Evolutionary conservation across 2,329 filamentous ascomycete species (phyloP).

Genomic region (Fusarium graminum): DNA sequence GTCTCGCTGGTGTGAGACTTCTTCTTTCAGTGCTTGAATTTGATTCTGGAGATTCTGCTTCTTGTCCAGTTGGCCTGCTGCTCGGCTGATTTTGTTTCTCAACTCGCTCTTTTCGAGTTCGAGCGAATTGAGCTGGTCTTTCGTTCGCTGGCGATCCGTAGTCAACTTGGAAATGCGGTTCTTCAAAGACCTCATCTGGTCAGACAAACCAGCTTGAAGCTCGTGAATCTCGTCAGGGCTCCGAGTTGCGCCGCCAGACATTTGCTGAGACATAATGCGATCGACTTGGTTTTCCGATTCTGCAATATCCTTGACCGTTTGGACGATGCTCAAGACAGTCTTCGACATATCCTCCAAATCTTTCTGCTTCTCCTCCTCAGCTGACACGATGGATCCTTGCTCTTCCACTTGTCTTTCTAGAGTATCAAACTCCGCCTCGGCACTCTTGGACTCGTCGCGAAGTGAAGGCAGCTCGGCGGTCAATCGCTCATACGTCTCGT

Average conservation of each 20-base stretch:
- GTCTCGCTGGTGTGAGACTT: constrained; percentile 76
- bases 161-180: constrained; percentile 74
- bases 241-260: constrained; percentile 72
- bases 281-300: constrained; percentile 80
- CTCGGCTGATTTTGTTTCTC: constrained; percentile 77
- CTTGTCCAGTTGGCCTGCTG: constrained; percentile 82
- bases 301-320: constrained; percentile 77
- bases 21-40: constrained; percentile 78
- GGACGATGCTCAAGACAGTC: constrained; percentile 80
- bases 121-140: constrained; percentile 74
- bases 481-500: constrained; percentile 80
- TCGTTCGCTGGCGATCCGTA: constrained; percentile 77
- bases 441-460: constrained; percentile 71
- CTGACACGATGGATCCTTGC: constrained; percentile 74
- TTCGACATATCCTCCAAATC: constrained; percentile 82
- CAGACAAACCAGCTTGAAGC: constrained; percentile 74
- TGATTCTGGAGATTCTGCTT: constrained; percentile 78
- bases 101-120: constrained; percentile 84
- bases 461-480: constrained; percentile 78
- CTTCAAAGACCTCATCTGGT: constrained; percentile 75
- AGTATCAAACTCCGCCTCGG: constrained; percentile 72
- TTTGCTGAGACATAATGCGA: constrained; percentile 80
- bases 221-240: constrained; percentile 88
- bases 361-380: constrained; percentile 73
- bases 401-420: constrained; percentile 74